phyloP scores from a whole-genome alignment of 495 filamentous ascomycete genomes.

The Tirmania nivea region DNA sequence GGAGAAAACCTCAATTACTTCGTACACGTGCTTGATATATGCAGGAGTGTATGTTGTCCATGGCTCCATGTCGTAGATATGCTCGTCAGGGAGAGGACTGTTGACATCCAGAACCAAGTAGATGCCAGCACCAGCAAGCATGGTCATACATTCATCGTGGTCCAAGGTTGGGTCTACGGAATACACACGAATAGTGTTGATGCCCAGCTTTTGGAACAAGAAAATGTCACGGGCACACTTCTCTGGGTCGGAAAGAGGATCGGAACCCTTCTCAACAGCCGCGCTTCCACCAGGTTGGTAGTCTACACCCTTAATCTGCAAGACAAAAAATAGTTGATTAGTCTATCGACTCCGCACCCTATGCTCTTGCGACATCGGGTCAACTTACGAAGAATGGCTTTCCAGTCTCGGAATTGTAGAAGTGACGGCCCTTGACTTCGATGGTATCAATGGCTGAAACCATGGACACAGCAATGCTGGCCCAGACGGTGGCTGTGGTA shows the following conservation, averaged over 20 bases:
- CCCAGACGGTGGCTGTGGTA: conserved; percentile 20
- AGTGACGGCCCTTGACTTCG: conserved; percentile 28
- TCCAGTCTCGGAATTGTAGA: conserved; percentile 4
- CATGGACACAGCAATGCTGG: conserved; percentile 23
- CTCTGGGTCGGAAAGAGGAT: conserved; percentile 35
- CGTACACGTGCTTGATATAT: conserved; percentile 51
- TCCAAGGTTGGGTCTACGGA: conserved; percentile 39
- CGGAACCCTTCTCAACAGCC: conserved; percentile 1
- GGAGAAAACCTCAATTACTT: conserved; percentile 47
- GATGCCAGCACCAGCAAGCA: conserved; percentile 44
- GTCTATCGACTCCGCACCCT: not conserved
- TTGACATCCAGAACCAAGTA: conserved; percentile 31
- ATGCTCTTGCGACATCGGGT: not conserved
- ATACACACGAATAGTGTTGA: conserved; percentile 54
- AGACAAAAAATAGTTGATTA: conserved; percentile 20
- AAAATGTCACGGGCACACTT: conserved; percentile 42
- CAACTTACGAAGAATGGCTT: conserved; percentile 18
- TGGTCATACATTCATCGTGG: conserved; percentile 43
- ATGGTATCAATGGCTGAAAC: conserved; percentile 32
- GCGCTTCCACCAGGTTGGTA: conserved; percentile 28
- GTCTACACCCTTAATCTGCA: conserved; percentile 43
- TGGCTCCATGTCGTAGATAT: conserved; percentile 17
- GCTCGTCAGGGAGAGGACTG: conserved; percentile 30
- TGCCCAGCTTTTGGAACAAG: conserved; percentile 35
- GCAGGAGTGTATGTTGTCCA: conserved; percentile 19